Base-by-base conservation (phyloP, 1,284 basidiomycete species). In the Pseudozyma sp. region DNA sequence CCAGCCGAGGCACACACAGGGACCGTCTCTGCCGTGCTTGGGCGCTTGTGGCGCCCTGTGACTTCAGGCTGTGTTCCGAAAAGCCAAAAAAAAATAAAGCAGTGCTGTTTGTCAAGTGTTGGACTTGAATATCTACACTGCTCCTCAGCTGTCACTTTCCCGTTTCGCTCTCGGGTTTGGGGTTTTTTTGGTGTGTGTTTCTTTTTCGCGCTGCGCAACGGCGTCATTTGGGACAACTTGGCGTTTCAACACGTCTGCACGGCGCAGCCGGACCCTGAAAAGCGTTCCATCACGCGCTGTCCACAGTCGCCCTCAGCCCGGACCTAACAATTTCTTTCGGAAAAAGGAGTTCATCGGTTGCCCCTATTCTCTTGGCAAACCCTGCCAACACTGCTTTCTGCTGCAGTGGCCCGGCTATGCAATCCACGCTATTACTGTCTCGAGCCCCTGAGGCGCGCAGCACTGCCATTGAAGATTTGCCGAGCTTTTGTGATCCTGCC, bases 291-390 rank as follows among this genome's bases (percentile, higher is more conserved):
- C 53, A 11, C 30, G 40, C 17, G 43, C 42, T 42, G 16, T 43
- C 51, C 10, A 8, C 13, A n/a, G 40, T 14, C 6, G n/a, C 24
- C 24, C 24, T 24, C 24, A 24, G 24, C 24, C 24, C 24, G 24
- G 24, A 24, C 24, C 24, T 24, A 24, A 24, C 24, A 24, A 24
- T 24, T 4, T 24, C 24, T 1, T 24, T 24, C 35, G 29, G 29
- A 46, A 54, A 50, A 31, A 29, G 47, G 51, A 54, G 31, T 43
- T 40, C 45, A 62, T 49, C 33, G 42, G 47, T 53, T 39, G 49
- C 54, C 54, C 54, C 61, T 64, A 52, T 56, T 33, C 49, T 49
- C 59, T 62, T 62, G 53, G 60, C 60, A 33, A 34, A 31, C 4
- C n/a, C 46, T 7, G 24, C 24, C 1, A 24, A 24, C 24, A 24